phyloP scores from a whole-genome alignment of 208 protist genomes.

The Leishmania guyanensis region DNA sequence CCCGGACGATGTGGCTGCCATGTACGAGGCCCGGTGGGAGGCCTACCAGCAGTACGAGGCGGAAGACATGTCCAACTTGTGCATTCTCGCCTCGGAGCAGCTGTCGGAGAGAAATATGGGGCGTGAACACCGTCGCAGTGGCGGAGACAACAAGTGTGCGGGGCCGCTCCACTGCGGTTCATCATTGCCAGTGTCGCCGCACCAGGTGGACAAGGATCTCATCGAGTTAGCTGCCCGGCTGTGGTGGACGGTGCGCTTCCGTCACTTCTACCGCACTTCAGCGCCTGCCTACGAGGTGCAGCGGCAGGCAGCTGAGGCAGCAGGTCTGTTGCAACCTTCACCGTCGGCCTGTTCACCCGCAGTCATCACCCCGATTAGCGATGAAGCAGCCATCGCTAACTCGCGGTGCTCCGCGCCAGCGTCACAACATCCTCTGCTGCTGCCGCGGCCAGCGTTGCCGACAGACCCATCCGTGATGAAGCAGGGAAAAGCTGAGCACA shows the following conservation, averaged over 20 bases:
- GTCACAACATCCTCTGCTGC: conserved; percentile 4
- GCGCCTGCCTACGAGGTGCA: conserved; percentile 31
- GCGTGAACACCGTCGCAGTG: not conserved
- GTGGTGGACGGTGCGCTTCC: conserved; percentile 37
- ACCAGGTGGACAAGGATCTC: conserved; percentile 24
- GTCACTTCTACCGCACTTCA: conserved; percentile 28
- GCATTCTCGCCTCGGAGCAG: conserved; percentile 32
- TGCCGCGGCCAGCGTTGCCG: not conserved
- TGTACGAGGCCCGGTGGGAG: conserved; percentile 34
- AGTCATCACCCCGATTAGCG: not conserved
- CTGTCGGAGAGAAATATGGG: not conserved
- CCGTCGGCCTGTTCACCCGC: conserved; percentile 7
- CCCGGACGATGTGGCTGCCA: conserved; percentile 11
- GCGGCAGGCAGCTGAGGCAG: conserved; percentile 30
- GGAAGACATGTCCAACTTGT: conserved; percentile 25
- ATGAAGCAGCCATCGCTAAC: not conserved
- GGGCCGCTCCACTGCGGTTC: not conserved
- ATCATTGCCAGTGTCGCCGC: conserved; percentile 2
- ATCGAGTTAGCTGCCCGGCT: conserved; percentile 35
- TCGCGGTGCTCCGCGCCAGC: conserved; percentile 21
- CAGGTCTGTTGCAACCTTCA: conserved; percentile 9
- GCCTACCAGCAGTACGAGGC: conserved; percentile 37
- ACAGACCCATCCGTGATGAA: not conserved
- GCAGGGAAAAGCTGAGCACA: not conserved
- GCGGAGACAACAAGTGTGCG: not conserved